Conservation (phyloP, 768 basidiomycete genomes). For the Dictyophora rubrovolvata region DNA sequence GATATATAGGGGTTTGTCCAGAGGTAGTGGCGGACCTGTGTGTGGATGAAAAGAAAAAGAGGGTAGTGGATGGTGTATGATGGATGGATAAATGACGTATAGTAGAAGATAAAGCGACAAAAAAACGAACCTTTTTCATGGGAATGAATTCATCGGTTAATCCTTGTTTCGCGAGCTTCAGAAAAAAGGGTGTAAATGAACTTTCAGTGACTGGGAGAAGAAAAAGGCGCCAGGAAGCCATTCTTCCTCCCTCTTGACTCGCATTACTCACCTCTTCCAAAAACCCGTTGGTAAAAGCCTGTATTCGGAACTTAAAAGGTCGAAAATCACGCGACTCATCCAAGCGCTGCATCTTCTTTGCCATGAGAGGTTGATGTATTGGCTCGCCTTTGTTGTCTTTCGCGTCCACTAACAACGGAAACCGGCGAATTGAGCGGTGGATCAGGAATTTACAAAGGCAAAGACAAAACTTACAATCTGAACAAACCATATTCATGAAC, state of each 20-base stretch:
- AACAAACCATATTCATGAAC: slow-evolving; percentile 81
- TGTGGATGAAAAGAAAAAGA: neutral
- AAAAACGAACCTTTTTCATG: slow-evolving; percentile 74
- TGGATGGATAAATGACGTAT: slow-evolving; percentile 7
- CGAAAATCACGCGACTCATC: slow-evolving; percentile 96
- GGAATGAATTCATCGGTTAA: slow-evolving; percentile 92
- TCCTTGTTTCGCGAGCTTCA: slow-evolving; percentile 72
- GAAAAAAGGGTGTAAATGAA: neutral
- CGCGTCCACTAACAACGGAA: slow-evolving; percentile 61
- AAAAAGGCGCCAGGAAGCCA: neutral
- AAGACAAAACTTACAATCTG: slow-evolving; percentile 58
- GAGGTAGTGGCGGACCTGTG: slow-evolving; percentile 83
- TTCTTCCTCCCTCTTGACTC: too few species aligned
- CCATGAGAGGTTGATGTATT: slow-evolving; percentile 97
- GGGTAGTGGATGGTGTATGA: neutral
- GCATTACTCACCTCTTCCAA: slow-evolving; percentile 63
- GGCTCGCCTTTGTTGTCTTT: slow-evolving; percentile 92
- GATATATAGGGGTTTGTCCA: slow-evolving; percentile 93
- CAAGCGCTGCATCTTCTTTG: slow-evolving; percentile 95
- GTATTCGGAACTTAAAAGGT: slow-evolving; percentile 98
- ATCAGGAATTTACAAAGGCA: neutral
- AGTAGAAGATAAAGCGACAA: slow-evolving; percentile 2
- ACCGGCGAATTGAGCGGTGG: slow-evolving; percentile 12
- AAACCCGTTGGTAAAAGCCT: slow-evolving; percentile 94
- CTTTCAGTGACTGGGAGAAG: slow-evolving; percentile 12